These are phyloP conservation scores for Chaetothyriales sp. DNA, from an alignment of 2,329 filamentous ascomycete species.

Conservation along the genomic window DNA sequence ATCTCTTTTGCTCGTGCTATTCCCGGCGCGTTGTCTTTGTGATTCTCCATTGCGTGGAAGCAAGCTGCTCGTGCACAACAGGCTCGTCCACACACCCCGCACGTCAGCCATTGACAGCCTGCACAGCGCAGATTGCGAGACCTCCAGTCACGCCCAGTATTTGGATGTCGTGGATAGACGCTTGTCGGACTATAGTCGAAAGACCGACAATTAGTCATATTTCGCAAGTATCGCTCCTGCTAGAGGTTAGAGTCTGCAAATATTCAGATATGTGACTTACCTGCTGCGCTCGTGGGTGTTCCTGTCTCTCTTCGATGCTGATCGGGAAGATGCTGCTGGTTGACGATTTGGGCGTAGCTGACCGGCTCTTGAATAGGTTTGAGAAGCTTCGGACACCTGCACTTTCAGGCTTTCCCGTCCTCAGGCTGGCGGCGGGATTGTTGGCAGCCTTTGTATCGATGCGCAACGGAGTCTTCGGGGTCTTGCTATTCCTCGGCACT, in stretches of 20 bases:
- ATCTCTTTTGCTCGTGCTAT: slow-evolving; percentile 11
- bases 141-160: slow-evolving; percentile 18
- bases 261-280: neutral
- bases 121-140: slow-evolving; percentile 22
- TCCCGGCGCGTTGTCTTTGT: slow-evolving; percentile 7
- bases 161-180: slow-evolving; percentile 15
- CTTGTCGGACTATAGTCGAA: slow-evolving; percentile 11
- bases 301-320: neutral
- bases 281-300: neutral
- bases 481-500: neutral
- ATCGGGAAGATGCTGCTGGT: neutral
- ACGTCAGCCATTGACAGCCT: slow-evolving; percentile 17
- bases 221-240: slow-evolving; percentile 13
- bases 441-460: slow-evolving; percentile 1
- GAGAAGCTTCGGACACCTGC: slow-evolving; percentile 11
- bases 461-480: neutral
- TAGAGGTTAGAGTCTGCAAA: neutral
- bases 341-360: slow-evolving; percentile 3
- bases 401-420: slow-evolving; percentile 2
- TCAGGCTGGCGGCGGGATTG: neutral
- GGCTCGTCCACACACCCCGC: slow-evolving; percentile 19
- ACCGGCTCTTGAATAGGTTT: slow-evolving; percentile 11
- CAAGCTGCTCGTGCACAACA: slow-evolving; percentile 22
- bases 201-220: slow-evolving; percentile 8
- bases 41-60: slow-evolving; percentile 8